Conservation (phyloP, 768 basidiomycete genomes). For the Mycena albidolilacea region DNA sequence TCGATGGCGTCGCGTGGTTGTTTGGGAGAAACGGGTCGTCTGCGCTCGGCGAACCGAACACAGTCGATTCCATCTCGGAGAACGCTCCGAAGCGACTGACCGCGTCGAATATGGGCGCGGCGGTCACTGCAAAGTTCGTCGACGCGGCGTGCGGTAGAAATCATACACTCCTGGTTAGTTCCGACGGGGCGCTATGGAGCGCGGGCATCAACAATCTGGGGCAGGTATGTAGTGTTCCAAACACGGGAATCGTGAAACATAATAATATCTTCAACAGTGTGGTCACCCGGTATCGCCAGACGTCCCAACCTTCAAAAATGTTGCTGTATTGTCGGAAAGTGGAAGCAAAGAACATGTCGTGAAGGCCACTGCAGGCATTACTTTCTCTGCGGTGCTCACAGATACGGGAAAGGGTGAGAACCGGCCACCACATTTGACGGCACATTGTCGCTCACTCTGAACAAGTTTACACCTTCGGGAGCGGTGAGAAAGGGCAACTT, state of each 20-base stretch:
- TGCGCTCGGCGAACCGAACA: conserved; percentile 71
- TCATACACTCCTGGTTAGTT: conserved; percentile 88
- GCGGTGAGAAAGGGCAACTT: conserved; percentile 92
- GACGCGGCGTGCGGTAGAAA: conserved; percentile 87
- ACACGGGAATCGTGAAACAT: neutral
- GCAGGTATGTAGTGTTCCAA: conserved; percentile 67
- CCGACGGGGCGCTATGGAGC: conserved; percentile 87
- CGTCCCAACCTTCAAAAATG: conserved; percentile 73
- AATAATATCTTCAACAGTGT: conserved; percentile 62
- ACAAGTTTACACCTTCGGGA: conserved; percentile 90
- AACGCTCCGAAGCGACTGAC: conserved; percentile 76
- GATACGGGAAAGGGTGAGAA: conserved; percentile 82
- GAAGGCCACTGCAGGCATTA: conserved; percentile 85
- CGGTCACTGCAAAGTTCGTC: conserved; percentile 74
- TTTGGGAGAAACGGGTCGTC: conserved; percentile 88
- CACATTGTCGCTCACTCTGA: conserved; percentile 14
- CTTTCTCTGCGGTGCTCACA: conserved; percentile 88
- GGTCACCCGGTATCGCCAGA: conserved; percentile 79
- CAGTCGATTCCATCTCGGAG: conserved; percentile 77
- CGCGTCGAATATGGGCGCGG: conserved; percentile 74
- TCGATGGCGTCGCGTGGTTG: conserved; percentile 87
- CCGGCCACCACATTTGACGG: neutral
- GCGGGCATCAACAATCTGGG: conserved; percentile 87
- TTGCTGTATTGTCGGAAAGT: conserved; percentile 70
- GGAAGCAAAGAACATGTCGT: conserved; percentile 77